phyloP scores from a whole-genome alignment of 495 filamentous ascomycete genomes.

The Daldinia loculata region DNA sequence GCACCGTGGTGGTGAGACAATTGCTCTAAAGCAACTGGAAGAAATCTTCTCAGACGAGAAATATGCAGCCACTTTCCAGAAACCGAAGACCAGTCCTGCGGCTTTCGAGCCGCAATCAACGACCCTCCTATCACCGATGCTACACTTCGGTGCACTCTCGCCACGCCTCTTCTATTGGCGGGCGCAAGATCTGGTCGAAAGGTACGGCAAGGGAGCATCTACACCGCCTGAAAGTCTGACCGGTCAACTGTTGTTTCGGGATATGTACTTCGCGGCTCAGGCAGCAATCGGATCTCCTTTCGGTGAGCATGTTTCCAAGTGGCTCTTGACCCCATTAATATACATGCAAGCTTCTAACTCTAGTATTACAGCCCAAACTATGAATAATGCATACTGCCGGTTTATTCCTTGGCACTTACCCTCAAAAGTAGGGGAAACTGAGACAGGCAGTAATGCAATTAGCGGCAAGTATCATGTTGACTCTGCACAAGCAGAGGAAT shows the following conservation, averaged over 20 bases:
- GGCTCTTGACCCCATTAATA: not conserved
- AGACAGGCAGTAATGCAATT: constrained; percentile 46
- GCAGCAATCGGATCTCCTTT: constrained; percentile 67
- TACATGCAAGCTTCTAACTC: not conserved
- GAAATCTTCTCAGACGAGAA: constrained; percentile 63
- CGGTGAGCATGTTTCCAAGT: constrained; percentile 26
- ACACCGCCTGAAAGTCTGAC: constrained; percentile 68
- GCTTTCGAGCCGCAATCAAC: constrained; percentile 73
- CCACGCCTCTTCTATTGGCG: constrained; percentile 73
- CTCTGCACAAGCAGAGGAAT: constrained; percentile 62
- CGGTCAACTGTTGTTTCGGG: constrained; percentile 74
- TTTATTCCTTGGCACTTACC: constrained; percentile 79
- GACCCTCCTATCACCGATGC: constrained; percentile 71
- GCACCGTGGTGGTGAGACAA: constrained; percentile 69
- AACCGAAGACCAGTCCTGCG: constrained; percentile 74
- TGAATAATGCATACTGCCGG: constrained; percentile 65
- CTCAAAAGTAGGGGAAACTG: constrained; percentile 55
- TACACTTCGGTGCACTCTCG: constrained; percentile 74
- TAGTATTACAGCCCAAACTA: constrained; percentile 51
- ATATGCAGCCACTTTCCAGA: constrained; percentile 73
- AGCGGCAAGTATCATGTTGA: constrained; percentile 66
- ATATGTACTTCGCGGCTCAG: constrained; percentile 82
- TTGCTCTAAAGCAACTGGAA: constrained; percentile 61
- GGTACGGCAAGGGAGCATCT: constrained; percentile 58
- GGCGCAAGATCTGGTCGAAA: constrained; percentile 63